Evolutionary conservation across 441 rosid genomes (phyloP).

Genomic region (Gossypium laxum): DNA sequence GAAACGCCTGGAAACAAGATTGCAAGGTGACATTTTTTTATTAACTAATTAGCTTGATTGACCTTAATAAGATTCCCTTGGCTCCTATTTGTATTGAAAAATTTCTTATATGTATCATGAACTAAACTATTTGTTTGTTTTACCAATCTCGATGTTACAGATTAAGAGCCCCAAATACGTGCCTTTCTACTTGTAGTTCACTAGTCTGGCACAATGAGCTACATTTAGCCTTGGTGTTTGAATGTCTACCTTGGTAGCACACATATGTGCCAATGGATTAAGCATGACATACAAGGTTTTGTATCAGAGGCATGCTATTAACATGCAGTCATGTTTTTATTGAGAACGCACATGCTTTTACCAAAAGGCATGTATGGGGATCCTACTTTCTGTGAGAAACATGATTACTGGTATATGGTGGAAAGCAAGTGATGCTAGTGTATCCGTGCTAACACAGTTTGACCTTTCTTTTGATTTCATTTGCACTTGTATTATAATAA

Average conservation of each 20-base stretch:
- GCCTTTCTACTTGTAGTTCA: neutral
- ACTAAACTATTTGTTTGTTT: neutral
- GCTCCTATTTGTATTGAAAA: neutral
- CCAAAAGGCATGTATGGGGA: neutral
- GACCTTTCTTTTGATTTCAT: neutral
- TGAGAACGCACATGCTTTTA: neutral
- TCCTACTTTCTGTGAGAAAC: neutral
- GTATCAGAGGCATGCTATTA: neutral
- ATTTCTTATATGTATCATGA: neutral
- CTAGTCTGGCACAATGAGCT: neutral
- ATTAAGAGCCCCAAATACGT: neutral
- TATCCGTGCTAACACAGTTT: neutral
- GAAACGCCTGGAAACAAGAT: constrained; percentile 57
- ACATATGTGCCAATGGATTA: neutral
- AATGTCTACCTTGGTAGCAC: neutral
- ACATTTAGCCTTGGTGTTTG: neutral
- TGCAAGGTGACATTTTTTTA: constrained; percentile 44
- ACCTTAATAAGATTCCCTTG: neutral
- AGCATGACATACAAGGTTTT: neutral
- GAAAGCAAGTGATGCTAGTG: neutral
- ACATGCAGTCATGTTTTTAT: neutral
- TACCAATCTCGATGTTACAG: neutral
- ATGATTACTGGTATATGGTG: neutral
- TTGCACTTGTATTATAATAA: neutral
- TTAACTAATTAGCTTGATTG: neutral